Base-by-base conservation (phyloP, 2,329 filamentous ascomycete genomes). In the Aspergillus melleus region DNA sequence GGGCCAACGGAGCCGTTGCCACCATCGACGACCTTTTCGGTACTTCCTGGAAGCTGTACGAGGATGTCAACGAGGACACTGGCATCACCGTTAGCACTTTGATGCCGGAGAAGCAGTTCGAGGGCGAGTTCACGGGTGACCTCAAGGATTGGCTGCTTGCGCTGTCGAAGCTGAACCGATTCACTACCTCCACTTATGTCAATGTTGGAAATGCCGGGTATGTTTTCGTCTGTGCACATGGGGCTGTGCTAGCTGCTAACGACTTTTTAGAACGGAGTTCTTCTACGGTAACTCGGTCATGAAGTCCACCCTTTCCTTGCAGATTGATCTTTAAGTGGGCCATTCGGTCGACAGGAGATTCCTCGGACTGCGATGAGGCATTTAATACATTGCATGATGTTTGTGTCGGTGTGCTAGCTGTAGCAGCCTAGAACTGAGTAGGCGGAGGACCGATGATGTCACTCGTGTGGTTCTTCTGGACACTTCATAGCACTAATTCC, bases 201-300 rank as follows among this genome's bases (percentile, higher is more conserved):
- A 80, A 80, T 55, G 76, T 80, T 6, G 77, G 77, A 1, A 80
- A 80, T 61, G 77, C 72, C 19, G 77, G 77, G 65, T 68, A 58
- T 49, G 59, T 65, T 51, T 47, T 42, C 36, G 36, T 42, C 36
- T n/a, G 5, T 30, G 14, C 2, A 53, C 19, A 16, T 51, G 8
- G 29, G 22, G 19, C 6, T 36, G 36, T 19, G 51, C 32, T 44
- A 44, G 6, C 26, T 44, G 6, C 42, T 54, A 63, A 32, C 22
- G n/a, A 14, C 4, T 56, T 8, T 54, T 6, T 29, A 67, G 65
- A 6, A 67, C 65, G 3, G 65, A 68, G 55, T 62, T 68, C 52
- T 66, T 68, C 20, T 68, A 63, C 29, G 64, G 65, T 22, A 60
- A 68, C 52, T 50, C 65, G 12, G 61, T 66, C 14, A 58, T 68